These are phyloP conservation scores for Stenogyne calaminthoides DNA, from an alignment of 305 asterid genomes.

Conservation along the genomic window DNA sequence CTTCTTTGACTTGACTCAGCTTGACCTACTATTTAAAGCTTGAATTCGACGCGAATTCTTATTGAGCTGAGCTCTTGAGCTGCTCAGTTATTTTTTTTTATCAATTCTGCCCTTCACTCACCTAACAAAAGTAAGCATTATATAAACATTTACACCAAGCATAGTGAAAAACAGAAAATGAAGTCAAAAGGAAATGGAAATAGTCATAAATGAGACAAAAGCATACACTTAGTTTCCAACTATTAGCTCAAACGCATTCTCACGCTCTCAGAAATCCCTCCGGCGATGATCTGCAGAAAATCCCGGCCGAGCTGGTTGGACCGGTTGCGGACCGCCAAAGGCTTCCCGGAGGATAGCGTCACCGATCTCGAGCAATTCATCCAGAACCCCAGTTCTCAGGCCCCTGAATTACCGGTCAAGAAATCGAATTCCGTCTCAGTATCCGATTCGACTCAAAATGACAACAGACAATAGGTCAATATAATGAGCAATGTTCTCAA, in stretches of 20 bases:
- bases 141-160: too few species aligned
- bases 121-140: too few species aligned
- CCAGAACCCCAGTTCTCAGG: slow-evolving; percentile 36
- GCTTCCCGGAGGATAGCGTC: slow-evolving; percentile 51
- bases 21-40: too few species aligned
- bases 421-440: slow-evolving; percentile 28
- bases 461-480: slow-evolving; percentile 37
- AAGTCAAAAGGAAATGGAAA: too few species aligned
- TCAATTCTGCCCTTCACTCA: too few species aligned
- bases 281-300: slow-evolving; percentile 59
- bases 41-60: too few species aligned
- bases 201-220: too few species aligned
- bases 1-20: too few species aligned
- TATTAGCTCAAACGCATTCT: not conserved
- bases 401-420: slow-evolving; percentile 10
- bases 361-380: slow-evolving; percentile 62
- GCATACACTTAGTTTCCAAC: not conserved
- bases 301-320: slow-evolving; percentile 74
- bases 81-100: too few species aligned
- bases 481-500: slow-evolving; percentile 57
- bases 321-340: slow-evolving; percentile 77
- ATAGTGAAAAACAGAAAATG: too few species aligned
- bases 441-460: slow-evolving; percentile 31
- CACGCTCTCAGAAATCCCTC: slow-evolving; percentile 16
- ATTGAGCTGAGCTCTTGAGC: too few species aligned